Evolutionary conservation across 2,329 filamentous ascomycete species (phyloP).

Genomic region (Penicillium nordicum): DNA sequence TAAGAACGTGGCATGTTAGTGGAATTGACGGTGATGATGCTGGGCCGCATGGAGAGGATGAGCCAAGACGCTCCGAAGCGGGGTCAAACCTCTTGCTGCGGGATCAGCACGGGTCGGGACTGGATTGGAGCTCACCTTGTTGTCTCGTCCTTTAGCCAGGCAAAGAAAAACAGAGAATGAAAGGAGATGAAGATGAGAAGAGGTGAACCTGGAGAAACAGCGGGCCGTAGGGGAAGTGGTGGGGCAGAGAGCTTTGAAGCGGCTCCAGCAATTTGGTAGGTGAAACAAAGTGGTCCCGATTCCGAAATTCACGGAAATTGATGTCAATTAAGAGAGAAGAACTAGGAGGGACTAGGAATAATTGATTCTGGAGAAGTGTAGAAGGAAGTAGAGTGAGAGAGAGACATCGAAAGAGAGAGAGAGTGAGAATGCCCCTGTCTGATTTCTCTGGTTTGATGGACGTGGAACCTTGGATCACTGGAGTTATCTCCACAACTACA

Average conservation of each 20-base stretch:
- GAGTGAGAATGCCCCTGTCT: background rate
- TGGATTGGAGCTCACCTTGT: background rate
- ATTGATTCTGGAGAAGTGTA: background rate
- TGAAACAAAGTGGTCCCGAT: slow-evolving; percentile 1
- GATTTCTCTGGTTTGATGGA: slow-evolving; percentile 9
- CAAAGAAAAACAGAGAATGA: background rate
- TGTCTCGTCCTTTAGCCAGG: background rate
- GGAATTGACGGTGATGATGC: slow-evolving; percentile 5
- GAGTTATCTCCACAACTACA: slow-evolving; percentile 3
- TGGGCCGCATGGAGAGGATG: background rate
- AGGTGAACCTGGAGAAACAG: slow-evolving; percentile 10
- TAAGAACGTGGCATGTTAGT: slow-evolving; percentile 8
- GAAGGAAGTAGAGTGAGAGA: background rate
- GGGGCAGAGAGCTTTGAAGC: slow-evolving; percentile 9
- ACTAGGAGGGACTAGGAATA: background rate
- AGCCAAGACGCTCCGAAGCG: slow-evolving; percentile 10
- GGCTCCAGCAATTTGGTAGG: slow-evolving; percentile 3
- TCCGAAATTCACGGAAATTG: background rate
- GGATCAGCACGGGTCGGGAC: slow-evolving; percentile 1
- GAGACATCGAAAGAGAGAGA: no score
- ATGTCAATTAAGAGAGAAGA: background rate
- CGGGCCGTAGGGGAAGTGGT: slow-evolving; percentile 6
- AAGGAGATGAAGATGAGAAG: background rate
- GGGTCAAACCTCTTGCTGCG: slow-evolving; percentile 1
- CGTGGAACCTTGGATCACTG: slow-evolving; percentile 9